These are phyloP conservation scores for Mycena rebaudengoi DNA, from an alignment of 768 basidiomycete species.

Conservation along the genomic window DNA sequence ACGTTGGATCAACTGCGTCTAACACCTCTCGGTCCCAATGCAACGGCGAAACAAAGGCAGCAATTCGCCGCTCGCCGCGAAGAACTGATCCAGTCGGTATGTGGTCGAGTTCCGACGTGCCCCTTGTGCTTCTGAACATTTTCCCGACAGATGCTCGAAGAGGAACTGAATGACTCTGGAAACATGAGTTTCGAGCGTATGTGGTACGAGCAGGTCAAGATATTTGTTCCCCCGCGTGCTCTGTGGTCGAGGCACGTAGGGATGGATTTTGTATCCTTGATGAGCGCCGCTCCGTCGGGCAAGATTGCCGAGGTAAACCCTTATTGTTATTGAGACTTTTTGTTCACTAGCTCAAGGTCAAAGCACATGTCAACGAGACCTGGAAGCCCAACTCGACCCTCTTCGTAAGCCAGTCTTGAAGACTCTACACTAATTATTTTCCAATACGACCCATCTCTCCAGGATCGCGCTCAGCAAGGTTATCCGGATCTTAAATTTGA, in stretches of 20 bases:
- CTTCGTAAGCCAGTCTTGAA: not conserved
- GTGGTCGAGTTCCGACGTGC: not conserved
- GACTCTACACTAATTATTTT: too few relatives aligned
- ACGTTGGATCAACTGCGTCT: not conserved
- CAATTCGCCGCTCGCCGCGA: not conserved
- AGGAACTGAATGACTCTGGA: not conserved
- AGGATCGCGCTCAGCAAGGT: not conserved
- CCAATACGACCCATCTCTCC: not conserved
- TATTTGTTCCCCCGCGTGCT: slow-evolving; percentile 1
- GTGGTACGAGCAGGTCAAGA: slow-evolving; percentile 7
- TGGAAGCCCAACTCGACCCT: slow-evolving; percentile 17
- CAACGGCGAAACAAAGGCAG: not conserved
- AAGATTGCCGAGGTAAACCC: not conserved
- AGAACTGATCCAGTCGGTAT: not conserved
- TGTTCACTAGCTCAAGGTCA: not conserved
- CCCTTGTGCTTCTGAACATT: not conserved
- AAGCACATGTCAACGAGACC: not conserved
- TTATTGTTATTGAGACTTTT: too few relatives aligned
- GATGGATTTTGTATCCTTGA: not conserved
- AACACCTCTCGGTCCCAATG: not conserved
- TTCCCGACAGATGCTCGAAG: slow-evolving; percentile 3
- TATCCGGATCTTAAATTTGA: not conserved
- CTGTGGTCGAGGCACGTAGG: slow-evolving; percentile 15
- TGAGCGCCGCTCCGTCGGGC: not conserved
- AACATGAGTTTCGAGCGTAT: slow-evolving; percentile 11